Evolutionary conservation across 192 early-diverging fungal genomes (phyloP).

Genomic region (Dispira parvispora): DNA sequence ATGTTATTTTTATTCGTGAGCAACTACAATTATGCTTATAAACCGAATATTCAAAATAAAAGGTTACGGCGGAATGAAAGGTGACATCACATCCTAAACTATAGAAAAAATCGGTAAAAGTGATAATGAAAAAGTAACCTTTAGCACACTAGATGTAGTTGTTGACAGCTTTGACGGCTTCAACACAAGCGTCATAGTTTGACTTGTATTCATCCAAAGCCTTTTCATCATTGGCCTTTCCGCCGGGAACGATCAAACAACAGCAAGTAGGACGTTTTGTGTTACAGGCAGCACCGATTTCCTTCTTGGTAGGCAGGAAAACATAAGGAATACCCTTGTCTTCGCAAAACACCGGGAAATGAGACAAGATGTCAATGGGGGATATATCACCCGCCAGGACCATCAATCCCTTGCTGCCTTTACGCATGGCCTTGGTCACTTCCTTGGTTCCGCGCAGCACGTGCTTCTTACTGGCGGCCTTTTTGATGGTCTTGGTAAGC

Average conservation of each 20-base stretch:
- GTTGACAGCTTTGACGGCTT: constrained; percentile 63
- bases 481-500: constrained; percentile 65
- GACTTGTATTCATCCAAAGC: constrained; percentile 69
- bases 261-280: constrained; percentile 92
- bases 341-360: constrained; percentile 95
- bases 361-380: constrained; percentile 93
- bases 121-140: constrained; percentile 23
- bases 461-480: constrained; percentile 71
- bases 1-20: background rate
- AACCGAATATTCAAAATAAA: background rate
- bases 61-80: background rate
- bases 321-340: constrained; percentile 88
- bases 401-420: constrained; percentile 87
- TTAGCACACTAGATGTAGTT: constrained; percentile 23
- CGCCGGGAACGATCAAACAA: constrained; percentile 74
- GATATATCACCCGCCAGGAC: constrained; percentile 93
- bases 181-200: constrained; percentile 62
- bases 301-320: constrained; percentile 90
- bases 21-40: background rate
- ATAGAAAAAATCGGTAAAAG: background rate
- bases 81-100: background rate
- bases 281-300: constrained; percentile 78
- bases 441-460: constrained; percentile 95
- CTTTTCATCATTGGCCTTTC: constrained; percentile 48
- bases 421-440: constrained; percentile 89